phyloP scores from a whole-genome alignment of 1,284 basidiomycete species.

The Cronartium quercuum region DNA sequence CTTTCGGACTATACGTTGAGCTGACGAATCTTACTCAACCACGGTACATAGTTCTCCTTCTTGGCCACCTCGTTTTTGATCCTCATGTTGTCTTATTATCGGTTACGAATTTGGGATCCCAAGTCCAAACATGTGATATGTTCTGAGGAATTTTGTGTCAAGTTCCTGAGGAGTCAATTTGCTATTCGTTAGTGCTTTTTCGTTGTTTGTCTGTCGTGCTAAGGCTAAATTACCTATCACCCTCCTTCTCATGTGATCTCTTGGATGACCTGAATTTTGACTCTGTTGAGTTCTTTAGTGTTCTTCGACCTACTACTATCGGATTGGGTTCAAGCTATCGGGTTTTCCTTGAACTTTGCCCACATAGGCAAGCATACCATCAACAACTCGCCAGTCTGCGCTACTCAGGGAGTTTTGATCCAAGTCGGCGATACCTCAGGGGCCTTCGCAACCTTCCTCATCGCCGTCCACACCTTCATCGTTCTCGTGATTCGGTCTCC shows the following conservation, averaged over 20 bases:
- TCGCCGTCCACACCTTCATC: conserved; percentile 33
- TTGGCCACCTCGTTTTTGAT: conserved; percentile 22
- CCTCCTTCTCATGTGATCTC: too few relatives aligned
- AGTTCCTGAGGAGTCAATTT: conserved; percentile 37
- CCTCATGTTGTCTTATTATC: conserved; percentile 12
- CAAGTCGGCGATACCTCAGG: conserved; percentile 34
- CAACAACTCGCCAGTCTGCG: conserved; percentile 15
- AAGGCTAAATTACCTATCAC: too few relatives aligned
- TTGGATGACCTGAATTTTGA: not conserved
- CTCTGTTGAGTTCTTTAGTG: conserved; percentile 1
- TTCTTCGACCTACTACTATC: conserved; percentile 27
- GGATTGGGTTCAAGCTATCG: conserved; percentile 26
- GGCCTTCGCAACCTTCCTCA: conserved; percentile 22
- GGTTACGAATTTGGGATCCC: conserved; percentile 12
- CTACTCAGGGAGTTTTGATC: conserved; percentile 32
- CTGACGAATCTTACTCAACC: too few relatives aligned
- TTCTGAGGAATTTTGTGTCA: conserved; percentile 28
- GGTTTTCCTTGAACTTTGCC: conserved; percentile 31
- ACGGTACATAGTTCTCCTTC: conserved; percentile 15
- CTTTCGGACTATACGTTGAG: not conserved
- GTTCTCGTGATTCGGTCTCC: conserved; percentile 27
- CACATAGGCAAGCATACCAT: conserved; percentile 4
- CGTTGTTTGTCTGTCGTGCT: not conserved
- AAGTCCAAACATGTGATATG: conserved; percentile 7
- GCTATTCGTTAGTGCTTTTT: conserved; percentile 8